These are phyloP conservation scores for Infundibulicybe gibba DNA, from an alignment of 768 basidiomycete genomes.

Conservation along the genomic window DNA sequence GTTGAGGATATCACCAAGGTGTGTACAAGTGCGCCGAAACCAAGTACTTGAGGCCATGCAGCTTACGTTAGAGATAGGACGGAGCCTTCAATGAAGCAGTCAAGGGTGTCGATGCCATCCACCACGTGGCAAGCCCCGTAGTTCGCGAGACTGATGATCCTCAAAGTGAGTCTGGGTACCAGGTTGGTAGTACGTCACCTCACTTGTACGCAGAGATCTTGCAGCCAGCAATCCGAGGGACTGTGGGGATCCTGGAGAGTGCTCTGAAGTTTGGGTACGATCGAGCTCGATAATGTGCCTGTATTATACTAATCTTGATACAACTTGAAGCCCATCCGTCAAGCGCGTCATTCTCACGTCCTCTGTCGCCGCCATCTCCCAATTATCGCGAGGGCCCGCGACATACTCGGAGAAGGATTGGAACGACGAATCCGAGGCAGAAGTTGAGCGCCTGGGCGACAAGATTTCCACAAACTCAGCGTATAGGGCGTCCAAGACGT, in stretches of 20 bases:
- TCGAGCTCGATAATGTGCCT: no score
- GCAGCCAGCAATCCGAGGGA: conserved; percentile 67
- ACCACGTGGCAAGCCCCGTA: conserved; percentile 67
- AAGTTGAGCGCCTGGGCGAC: conserved; percentile 45
- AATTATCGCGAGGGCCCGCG: conserved; percentile 28
- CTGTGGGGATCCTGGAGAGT: conserved; percentile 53
- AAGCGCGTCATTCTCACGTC: conserved; percentile 71
- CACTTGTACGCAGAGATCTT: conserved; percentile 43
- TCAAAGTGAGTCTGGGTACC: conserved; percentile 15
- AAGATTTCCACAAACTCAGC: conserved; percentile 35
- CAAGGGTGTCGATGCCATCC: conserved; percentile 69
- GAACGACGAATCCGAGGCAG: conserved; percentile 47
- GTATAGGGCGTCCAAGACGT: conserved; percentile 61
- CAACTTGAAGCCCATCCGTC: conserved; percentile 22
- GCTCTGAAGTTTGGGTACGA: conserved; percentile 47
- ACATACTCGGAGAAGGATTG: conserved; percentile 38
- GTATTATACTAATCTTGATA: no score
- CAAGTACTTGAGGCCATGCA: neutral
- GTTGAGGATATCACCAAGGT: conserved; percentile 63
- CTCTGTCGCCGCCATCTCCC: conserved; percentile 50
- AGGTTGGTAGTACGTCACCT: neutral
- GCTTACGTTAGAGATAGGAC: conserved; percentile 28
- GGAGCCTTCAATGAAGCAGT: conserved; percentile 80
- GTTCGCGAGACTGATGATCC: conserved; percentile 41
- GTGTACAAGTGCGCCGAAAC: neutral